Evolutionary conservation across 2,329 filamentous ascomycete species (phyloP).

Genomic region (Fusarium sterilihyphosum): DNA sequence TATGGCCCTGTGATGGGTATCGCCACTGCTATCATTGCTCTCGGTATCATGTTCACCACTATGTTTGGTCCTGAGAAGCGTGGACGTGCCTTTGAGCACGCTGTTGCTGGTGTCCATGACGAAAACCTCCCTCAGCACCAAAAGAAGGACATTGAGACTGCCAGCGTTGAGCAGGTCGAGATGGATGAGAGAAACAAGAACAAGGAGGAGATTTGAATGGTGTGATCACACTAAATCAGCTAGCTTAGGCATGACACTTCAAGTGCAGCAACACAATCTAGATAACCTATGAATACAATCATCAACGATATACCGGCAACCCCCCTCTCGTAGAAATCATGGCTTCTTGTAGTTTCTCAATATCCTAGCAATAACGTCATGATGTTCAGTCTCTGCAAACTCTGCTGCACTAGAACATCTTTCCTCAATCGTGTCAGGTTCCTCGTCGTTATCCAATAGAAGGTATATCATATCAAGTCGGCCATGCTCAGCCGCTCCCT

Average conservation of each 20-base stretch:
- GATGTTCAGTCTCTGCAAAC: neutral
- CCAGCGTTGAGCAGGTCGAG: conserved; percentile 40
- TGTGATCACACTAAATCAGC: neutral
- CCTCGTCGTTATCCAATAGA: conserved; percentile 6
- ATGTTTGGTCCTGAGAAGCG: conserved; percentile 79
- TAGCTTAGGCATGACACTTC: neutral
- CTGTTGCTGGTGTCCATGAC: conserved; percentile 51
- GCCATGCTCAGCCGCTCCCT: neutral
- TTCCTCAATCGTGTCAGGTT: neutral
- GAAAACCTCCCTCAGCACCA: conserved; percentile 23
- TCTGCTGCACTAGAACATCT: neutral
- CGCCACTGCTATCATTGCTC: conserved; percentile 78
- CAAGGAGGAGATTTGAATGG: conserved; percentile 8
- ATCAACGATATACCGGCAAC: too few species aligned
- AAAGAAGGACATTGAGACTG: conserved; percentile 45
- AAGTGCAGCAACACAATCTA: too few species aligned
- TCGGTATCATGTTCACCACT: conserved; percentile 74
- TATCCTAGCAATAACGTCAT: neutral
- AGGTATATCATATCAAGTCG: conserved; percentile 20
- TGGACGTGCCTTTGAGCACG: conserved; percentile 74
- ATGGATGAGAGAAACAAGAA: conserved; percentile 28
- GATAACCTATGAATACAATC: conserved; percentile 12
- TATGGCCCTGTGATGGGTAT: conserved; percentile 82
- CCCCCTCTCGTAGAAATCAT: neutral
- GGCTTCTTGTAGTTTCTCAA: neutral